phyloP scores from a whole-genome alignment of 2,329 filamentous ascomycete species.

The Cladosporium sp. region DNA sequence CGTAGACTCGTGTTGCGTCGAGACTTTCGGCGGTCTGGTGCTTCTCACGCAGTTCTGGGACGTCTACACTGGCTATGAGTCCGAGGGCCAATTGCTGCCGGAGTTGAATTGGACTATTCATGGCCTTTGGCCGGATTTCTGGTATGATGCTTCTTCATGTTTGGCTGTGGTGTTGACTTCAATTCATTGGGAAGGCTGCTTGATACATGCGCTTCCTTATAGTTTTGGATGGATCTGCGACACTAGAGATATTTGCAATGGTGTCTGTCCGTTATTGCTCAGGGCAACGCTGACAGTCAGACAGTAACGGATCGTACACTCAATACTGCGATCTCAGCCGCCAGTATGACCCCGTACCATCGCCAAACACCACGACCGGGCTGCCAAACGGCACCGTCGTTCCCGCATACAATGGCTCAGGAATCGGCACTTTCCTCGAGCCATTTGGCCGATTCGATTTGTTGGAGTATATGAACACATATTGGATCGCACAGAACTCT shows the following conservation, averaged over 20 bases:
- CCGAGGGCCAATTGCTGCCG: constrained; percentile 54
- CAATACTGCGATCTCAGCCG: constrained; percentile 63
- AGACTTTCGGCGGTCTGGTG: constrained; percentile 61
- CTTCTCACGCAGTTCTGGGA: constrained; percentile 62
- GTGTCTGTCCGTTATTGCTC: too few relatives aligned
- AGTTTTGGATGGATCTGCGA: too few relatives aligned
- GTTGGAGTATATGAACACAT: constrained; percentile 61
- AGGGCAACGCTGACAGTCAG: background rate
- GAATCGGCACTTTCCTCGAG: constrained; percentile 55
- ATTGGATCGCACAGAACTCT: constrained; percentile 57
- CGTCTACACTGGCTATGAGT: constrained; percentile 58
- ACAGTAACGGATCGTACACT: constrained; percentile 53
- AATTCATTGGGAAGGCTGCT: too few relatives aligned
- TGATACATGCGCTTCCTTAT: too few relatives aligned
- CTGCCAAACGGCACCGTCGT: constrained; percentile 49
- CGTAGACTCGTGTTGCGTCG: constrained; percentile 59
- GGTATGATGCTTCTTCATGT: constrained; percentile 19
- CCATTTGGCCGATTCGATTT: constrained; percentile 56
- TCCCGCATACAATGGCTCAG: constrained; percentile 53
- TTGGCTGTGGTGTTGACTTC: too few relatives aligned
- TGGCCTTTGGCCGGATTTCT: constrained; percentile 55
- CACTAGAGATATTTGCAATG: too few relatives aligned
- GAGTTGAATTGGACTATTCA: constrained; percentile 55
- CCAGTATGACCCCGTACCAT: constrained; percentile 56
- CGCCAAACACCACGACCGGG: constrained; percentile 60